Percentiles rank a stretch among this genome's conserved stretches.
Conservation (phyloP, 2,329 filamentous ascomycete species). For the Pseudocercospora vitis region DNA sequence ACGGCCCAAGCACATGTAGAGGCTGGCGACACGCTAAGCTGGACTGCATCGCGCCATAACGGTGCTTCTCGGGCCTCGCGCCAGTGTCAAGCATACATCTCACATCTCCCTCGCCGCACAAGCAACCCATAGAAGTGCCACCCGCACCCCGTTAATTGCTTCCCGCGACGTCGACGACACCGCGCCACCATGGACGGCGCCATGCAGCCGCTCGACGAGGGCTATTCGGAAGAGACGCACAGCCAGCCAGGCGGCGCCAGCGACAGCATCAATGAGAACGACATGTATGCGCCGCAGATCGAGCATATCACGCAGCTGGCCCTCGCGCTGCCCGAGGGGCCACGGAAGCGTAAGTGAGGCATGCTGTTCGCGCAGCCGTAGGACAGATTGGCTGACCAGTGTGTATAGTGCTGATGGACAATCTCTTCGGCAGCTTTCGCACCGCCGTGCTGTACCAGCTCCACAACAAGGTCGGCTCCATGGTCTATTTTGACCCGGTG, state of each 20-base stretch:
- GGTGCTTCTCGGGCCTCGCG: background rate
- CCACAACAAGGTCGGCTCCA: constrained; percentile 55
- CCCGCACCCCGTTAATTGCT: no score
- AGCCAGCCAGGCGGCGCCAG: constrained; percentile 50
- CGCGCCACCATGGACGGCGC: constrained; percentile 15
- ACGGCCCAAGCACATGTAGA: no score
- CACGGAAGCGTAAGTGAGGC: background rate
- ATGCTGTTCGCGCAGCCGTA: background rate
- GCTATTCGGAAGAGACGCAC: constrained; percentile 72
- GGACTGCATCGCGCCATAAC: background rate
- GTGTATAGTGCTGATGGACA: constrained; percentile 11
- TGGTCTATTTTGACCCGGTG: constrained; percentile 82
- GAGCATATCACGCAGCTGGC: constrained; percentile 1
- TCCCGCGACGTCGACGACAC: background rate
- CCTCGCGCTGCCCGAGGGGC: background rate
- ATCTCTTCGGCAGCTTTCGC: constrained; percentile 22
- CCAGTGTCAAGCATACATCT: no score
- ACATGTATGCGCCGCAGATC: background rate
- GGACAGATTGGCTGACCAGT: background rate
- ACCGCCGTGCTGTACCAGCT: constrained; percentile 20
- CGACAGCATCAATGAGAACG: constrained; percentile 29
- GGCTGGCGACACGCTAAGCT: background rate
- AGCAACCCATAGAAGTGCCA: no score
- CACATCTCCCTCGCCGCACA: no score
- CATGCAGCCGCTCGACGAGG: constrained; percentile 65